A percentile compares a stretch with the other conserved stretches of the same genome.
phyloP scores from a whole-genome alignment of 805 yeast genomes.

The Zygosaccharomyces siamensis region DNA sequence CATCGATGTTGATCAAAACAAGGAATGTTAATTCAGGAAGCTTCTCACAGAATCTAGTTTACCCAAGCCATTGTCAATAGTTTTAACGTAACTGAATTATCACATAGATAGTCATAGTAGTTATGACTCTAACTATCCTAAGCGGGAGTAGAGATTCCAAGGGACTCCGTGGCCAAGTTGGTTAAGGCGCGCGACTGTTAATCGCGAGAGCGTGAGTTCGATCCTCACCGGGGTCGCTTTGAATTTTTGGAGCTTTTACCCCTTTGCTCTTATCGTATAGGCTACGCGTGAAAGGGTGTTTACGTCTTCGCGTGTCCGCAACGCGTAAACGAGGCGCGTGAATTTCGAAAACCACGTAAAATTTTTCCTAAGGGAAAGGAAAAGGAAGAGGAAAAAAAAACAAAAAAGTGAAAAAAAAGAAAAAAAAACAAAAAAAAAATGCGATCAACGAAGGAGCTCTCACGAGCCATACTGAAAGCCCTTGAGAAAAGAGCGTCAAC shows the following conservation, averaged over 20 bases:
- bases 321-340: background rate
- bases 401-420: background rate
- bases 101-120: too few species aligned
- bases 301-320: background rate
- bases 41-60: too few species aligned
- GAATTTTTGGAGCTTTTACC: background rate
- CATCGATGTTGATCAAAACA: too few species aligned
- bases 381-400: background rate
- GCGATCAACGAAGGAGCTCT: background rate
- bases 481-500: background rate
- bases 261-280: background rate
- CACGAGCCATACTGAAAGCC: background rate
- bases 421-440: background rate
- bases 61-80: too few species aligned
- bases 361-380: background rate
- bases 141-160: too few species aligned
- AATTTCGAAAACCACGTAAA: background rate
- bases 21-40: too few species aligned
- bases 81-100: too few species aligned
- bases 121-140: too few species aligned
- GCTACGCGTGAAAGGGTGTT: background rate
- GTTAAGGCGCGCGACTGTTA: slow-evolving; percentile 61
- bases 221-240: slow-evolving; percentile 52
- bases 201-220: slow-evolving; percentile 61
- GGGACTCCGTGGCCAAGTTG: slow-evolving; percentile 54